A percentile compares a stretch with the other conserved stretches of the same genome.
phyloP scores from a whole-genome alignment of 176 grass and related monocot species.

The maize (Zea mays) region DNA sequence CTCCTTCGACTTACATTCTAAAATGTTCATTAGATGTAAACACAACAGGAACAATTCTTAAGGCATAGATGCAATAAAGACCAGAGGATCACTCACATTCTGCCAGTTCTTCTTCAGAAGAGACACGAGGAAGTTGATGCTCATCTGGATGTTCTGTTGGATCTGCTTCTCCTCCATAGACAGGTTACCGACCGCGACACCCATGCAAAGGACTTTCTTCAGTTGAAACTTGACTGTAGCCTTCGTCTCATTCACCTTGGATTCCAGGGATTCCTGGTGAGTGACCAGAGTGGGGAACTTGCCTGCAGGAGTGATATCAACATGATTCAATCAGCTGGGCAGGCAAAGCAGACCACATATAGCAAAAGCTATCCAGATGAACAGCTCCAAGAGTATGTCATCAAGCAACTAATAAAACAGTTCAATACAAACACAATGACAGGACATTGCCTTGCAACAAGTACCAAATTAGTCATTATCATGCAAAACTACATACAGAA shows the following conservation, averaged over 20 bases:
- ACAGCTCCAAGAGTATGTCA: background rate
- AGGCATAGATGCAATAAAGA: too few relatives aligned
- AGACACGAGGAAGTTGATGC: too few relatives aligned
- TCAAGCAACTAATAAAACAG: background rate
- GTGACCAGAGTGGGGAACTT: too few relatives aligned
- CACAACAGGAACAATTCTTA: too few relatives aligned
- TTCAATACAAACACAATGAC: background rate
- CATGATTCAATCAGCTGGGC: too few relatives aligned
- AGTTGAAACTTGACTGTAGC: conserved; percentile 89
- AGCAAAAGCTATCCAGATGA: background rate
- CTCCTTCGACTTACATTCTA: background rate
- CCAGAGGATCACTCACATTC: too few relatives aligned
- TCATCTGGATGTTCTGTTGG: conserved; percentile 41
- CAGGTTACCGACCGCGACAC: conserved; percentile 81
- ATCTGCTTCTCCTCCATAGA: conserved; percentile 97
- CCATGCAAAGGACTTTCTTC: conserved; percentile 98
- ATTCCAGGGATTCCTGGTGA: too few relatives aligned
- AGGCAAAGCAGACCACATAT: background rate
- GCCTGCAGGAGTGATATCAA: too few relatives aligned
- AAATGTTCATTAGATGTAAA: too few relatives aligned
- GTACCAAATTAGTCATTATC: too few relatives aligned
- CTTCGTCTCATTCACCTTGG: conserved; percentile 43
- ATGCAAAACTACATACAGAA: too few relatives aligned
- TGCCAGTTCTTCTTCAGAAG: too few relatives aligned
- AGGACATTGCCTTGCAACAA: background rate